Conservation (phyloP, 257 asterid genomes). For the Nicotiana undulata region DNA sequence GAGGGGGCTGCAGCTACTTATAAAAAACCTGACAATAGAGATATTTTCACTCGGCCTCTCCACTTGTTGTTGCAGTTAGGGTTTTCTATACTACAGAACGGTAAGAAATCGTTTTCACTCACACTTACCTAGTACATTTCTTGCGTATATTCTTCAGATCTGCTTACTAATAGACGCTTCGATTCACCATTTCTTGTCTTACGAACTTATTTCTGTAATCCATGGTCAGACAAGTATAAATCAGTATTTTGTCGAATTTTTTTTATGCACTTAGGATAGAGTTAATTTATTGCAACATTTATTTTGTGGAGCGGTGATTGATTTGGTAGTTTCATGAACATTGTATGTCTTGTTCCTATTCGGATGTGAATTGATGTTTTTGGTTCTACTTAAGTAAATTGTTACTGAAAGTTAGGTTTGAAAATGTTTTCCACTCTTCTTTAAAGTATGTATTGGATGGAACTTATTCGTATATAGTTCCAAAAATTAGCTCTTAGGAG, state of each 20-base stretch:
- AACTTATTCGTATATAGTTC: neutral
- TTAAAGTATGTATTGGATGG: neutral
- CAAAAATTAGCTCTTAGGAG: no score
- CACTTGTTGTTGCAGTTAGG: neutral
- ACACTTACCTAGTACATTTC: neutral
- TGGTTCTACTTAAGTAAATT: neutral
- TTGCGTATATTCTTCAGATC: neutral
- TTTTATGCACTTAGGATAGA: neutral
- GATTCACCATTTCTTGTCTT: neutral
- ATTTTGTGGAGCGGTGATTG: neutral
- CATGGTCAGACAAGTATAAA: no score
- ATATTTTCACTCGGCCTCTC: neutral
- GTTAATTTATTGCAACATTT: neutral
- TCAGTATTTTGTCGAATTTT: neutral
- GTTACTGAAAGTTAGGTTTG: neutral
- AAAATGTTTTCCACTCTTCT: neutral
- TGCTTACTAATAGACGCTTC: neutral
- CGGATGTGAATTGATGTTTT: neutral
- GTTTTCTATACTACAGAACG: neutral
- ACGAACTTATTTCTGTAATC: neutral
- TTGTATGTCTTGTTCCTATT: neutral
- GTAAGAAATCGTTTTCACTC: no score
- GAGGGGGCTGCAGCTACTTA: neutral
- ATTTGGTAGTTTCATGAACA: neutral
- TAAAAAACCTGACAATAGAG: neutral